Evolutionary conservation across 129 eudicot species (phyloP).

Genomic region (Heracleum sosnowskyi): DNA sequence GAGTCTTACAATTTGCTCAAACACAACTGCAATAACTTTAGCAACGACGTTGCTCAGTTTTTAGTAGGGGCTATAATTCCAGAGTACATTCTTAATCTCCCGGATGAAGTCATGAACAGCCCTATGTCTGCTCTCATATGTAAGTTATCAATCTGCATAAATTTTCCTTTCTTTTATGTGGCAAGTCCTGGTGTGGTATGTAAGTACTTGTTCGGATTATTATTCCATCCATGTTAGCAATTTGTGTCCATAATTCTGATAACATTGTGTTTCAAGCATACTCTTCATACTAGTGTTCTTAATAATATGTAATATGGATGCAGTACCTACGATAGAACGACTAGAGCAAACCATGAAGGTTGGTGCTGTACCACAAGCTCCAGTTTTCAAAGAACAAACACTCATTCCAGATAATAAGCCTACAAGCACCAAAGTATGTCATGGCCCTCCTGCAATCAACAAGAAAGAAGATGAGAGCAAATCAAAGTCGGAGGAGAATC

Average conservation of each 20-base stretch:
- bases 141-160: conserved; percentile 28
- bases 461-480: conserved; percentile 3
- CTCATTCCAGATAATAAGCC: conserved; percentile 8
- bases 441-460: background rate
- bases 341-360: conserved; percentile 67
- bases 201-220: background rate
- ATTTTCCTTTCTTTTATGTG: background rate
- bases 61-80: conserved; percentile 67
- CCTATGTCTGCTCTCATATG: conserved; percentile 81
- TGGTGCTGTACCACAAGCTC: conserved; percentile 81
- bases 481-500: background rate
- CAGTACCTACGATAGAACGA: conserved; percentile 94
- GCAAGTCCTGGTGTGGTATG: background rate
- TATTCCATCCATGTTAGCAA: background rate
- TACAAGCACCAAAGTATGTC: conserved; percentile 2
- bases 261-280: background rate
- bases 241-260: no score
- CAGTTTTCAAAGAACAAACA: conserved; percentile 55
- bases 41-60: conserved; percentile 90
- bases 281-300: background rate
- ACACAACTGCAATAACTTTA: conserved; percentile 89
- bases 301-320: background rate
- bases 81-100: conserved; percentile 74
- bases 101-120: conserved; percentile 82
- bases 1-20: conserved; percentile 75